Evolutionary conservation across 1,284 basidiomycete genomes (phyloP), one percentile per base, ranked within the genome.

Genomic region (Vanrija sp.): DNA sequence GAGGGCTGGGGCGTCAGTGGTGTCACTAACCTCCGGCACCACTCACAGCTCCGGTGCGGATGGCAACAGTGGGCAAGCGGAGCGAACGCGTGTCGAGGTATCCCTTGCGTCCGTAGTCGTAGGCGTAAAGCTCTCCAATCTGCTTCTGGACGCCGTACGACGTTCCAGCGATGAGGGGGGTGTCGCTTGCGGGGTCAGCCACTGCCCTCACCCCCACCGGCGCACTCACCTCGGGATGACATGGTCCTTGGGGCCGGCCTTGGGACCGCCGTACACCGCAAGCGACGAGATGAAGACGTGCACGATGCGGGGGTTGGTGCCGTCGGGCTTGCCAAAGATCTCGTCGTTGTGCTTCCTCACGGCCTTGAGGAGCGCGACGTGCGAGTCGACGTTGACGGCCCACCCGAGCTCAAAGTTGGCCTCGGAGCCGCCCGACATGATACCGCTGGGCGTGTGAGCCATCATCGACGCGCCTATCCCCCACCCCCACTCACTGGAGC

Each of bases 371-470:
- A 85, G 69, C 6, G 75, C 66, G 38, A 83, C 77, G 47, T 85
- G 79, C 9, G 82, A 83, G 66, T 85, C 82, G 50, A 85, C 68
- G 67, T 86, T 86, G 56, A 85, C 82, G 1, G 64, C 52, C 59
- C 83, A 75, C 6, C 83, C 83, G 4, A 84, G 69, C 41, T 83
- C 81, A 64, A 85, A 85, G 64, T 84, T 79, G 55, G 82, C 81
- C 67, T 86, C 84, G 16, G 82, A 79, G 18, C 83, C 83, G 20
- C 83, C 81, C n/a, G 82, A 84, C 84, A 85, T 85, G 68, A 84
- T 83, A 2, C 84, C 84, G 62, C 72, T 76, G 58, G n/a, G 6
- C 1, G 43, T 48, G 16, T 14, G 18, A 31, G 22, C 6, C 6
- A 9, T 2, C 14, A n/a, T n/a, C 35, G 20, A 15, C 36, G 20